phyloP scores from a whole-genome alignment of 208 protist genomes.

The Leishmania braziliensis region DNA sequence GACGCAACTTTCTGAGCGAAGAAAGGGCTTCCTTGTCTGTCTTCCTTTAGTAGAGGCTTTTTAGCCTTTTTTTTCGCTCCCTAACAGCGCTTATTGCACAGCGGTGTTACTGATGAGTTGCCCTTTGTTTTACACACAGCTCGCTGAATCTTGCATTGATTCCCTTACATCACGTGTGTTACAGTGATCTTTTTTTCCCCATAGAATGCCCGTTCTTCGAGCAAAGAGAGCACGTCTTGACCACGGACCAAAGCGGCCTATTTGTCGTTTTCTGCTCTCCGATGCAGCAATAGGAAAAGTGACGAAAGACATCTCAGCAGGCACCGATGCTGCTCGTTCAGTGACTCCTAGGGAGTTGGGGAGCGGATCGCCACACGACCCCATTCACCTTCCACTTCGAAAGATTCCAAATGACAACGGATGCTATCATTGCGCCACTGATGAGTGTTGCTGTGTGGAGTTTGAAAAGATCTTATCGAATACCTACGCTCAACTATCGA shows the following conservation, averaged over 20 bases:
- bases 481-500: conserved; percentile 44
- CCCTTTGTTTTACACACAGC: neutral
- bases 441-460: conserved; percentile 52
- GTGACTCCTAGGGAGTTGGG: conserved; percentile 37
- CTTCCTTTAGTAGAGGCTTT: conserved; percentile 34
- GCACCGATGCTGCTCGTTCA: conserved; percentile 18
- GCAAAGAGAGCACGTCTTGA: conserved; percentile 22
- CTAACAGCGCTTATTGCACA: neutral
- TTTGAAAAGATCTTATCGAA: conserved; percentile 53
- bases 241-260: conserved; percentile 15
- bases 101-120: neutral
- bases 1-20: neutral
- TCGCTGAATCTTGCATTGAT: too few relatives aligned
- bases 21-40: neutral
- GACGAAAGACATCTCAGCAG: conserved; percentile 6
- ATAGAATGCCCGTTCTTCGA: conserved; percentile 23
- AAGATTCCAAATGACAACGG: conserved; percentile 52
- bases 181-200: conserved; percentile 8
- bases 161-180: neutral
- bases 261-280: conserved; percentile 41
- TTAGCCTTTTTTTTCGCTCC: conserved; percentile 30
- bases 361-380: conserved; percentile 49
- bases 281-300: conserved; percentile 35
- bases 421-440: conserved; percentile 63
- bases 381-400: conserved; percentile 57